Evolutionary conservation across 2,329 filamentous ascomycete genomes (phyloP).

Genomic region (Neofusicoccum cordaticola): DNA sequence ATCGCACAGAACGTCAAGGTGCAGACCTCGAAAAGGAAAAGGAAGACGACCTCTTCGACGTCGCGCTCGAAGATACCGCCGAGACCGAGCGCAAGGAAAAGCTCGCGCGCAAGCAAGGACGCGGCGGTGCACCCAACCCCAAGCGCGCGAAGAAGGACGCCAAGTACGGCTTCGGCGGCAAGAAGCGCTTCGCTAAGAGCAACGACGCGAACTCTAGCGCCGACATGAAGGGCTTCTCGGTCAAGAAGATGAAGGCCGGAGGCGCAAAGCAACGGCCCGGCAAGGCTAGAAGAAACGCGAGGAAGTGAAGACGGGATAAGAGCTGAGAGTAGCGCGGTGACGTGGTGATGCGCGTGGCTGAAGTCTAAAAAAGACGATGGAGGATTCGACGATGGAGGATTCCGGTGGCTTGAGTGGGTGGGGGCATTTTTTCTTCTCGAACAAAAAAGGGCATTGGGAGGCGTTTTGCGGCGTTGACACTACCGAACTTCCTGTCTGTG

Average conservation of each 20-base stretch:
- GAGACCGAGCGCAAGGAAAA: constrained; percentile 47
- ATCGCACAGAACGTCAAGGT: constrained; percentile 72
- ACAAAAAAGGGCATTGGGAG: constrained; percentile 5
- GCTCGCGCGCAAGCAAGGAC: constrained; percentile 39
- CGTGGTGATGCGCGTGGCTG: neutral
- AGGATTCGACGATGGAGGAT: neutral
- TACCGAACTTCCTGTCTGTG: neutral
- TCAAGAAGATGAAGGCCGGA: constrained; percentile 74
- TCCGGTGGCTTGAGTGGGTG: neutral
- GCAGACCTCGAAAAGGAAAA: constrained; percentile 62
- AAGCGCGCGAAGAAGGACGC: constrained; percentile 94
- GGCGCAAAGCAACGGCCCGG: constrained; percentile 34
- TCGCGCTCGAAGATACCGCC: constrained; percentile 71
- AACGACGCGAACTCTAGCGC: constrained; percentile 80
- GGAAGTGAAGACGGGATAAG: neutral
- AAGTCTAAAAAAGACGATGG: neutral
- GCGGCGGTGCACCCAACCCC: constrained; percentile 47
- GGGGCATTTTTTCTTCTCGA: neutral
- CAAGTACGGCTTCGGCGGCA: constrained; percentile 93
- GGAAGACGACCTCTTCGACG: constrained; percentile 87
- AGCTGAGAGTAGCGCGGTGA: neutral
- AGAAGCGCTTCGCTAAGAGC: constrained; percentile 89
- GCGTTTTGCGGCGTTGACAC: constrained; percentile 11
- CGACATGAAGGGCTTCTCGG: constrained; percentile 77
- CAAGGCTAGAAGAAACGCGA: constrained; percentile 37